Evolutionary conservation across 371 early-diverging fungal genomes (phyloP).

Genomic region (Mortierella sp.): DNA sequence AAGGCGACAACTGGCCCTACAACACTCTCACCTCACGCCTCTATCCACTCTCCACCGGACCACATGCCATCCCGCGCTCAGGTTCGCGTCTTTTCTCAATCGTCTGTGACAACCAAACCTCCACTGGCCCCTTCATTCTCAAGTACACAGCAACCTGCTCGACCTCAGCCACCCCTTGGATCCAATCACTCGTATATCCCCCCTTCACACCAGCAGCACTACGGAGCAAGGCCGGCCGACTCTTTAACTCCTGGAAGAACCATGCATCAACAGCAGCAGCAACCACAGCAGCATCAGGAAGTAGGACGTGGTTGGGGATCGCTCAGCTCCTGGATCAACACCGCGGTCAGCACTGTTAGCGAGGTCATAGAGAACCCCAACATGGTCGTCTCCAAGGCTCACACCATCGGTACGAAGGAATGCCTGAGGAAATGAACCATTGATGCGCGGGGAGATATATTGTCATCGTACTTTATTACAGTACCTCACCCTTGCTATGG

Average conservation of each 20-base stretch:
- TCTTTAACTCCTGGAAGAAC: neutral
- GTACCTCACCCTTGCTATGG: neutral
- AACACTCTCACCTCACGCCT: neutral
- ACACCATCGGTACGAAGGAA: constrained; percentile 33
- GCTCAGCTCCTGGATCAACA: constrained; percentile 51
- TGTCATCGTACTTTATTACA: neutral
- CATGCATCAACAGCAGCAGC: too few species aligned
- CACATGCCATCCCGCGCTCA: neutral
- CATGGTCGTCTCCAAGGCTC: constrained; percentile 50
- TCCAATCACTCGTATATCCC: neutral
- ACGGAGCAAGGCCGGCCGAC: neutral
- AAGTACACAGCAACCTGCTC: neutral
- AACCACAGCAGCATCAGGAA: constrained; percentile 18
- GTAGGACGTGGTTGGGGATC: constrained; percentile 39
- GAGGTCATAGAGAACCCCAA: constrained; percentile 56
- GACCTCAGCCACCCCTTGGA: neutral
- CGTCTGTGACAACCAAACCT: neutral
- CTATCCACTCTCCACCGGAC: constrained; percentile 8
- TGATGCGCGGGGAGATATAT: too few species aligned
- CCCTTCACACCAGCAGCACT: neutral
- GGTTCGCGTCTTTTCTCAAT: neutral
- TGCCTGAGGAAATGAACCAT: neutral
- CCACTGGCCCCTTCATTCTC: neutral
- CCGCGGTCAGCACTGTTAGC: constrained; percentile 52
- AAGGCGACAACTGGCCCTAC: neutral